Evolutionary conservation across 176 grass and related monocot species (phyloP).

Genomic region (Oryza australiensis): DNA sequence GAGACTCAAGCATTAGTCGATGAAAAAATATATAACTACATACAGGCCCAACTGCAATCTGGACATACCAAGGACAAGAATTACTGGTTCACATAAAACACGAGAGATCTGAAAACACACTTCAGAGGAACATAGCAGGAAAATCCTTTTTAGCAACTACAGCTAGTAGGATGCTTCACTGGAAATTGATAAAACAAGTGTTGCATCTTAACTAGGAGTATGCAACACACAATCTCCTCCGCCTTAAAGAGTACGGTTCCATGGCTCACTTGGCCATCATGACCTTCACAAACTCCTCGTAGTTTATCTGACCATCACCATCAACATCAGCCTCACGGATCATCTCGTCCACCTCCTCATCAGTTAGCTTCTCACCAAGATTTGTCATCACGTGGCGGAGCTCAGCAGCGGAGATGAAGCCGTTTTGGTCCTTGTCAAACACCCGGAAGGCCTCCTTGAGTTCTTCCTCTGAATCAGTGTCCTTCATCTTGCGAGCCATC

Average conservation of each 20-base stretch:
- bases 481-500: slow-evolving; percentile 99
- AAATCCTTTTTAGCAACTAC: slow-evolving; percentile 45
- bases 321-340: slow-evolving; percentile 92
- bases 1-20: slow-evolving; percentile 28
- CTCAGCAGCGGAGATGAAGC: slow-evolving; percentile 89
- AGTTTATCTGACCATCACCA: slow-evolving; percentile 93
- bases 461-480: slow-evolving; percentile 91
- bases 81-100: slow-evolving; percentile 42
- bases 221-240: slow-evolving; percentile 42
- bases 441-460: slow-evolving; percentile 93
- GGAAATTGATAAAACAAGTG: slow-evolving; percentile 36
- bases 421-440: slow-evolving; percentile 95
- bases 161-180: slow-evolving; percentile 50
- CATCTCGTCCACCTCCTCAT: slow-evolving; percentile 92
- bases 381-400: slow-evolving; percentile 94
- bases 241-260: not conserved
- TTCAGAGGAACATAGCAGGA: slow-evolving; percentile 33
- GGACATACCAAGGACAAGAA: slow-evolving; percentile 31
- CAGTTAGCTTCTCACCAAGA: slow-evolving; percentile 84
- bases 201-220: slow-evolving; percentile 34
- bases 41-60: slow-evolving; percentile 37
- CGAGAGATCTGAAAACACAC: slow-evolving; percentile 35
- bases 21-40: slow-evolving; percentile 47
- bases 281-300: slow-evolving; percentile 93
- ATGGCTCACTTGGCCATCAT: slow-evolving; percentile 88